Evolutionary conservation across 2,329 filamentous ascomycete genomes (phyloP).

Genomic region (Fonsecaea multimorphosa): DNA sequence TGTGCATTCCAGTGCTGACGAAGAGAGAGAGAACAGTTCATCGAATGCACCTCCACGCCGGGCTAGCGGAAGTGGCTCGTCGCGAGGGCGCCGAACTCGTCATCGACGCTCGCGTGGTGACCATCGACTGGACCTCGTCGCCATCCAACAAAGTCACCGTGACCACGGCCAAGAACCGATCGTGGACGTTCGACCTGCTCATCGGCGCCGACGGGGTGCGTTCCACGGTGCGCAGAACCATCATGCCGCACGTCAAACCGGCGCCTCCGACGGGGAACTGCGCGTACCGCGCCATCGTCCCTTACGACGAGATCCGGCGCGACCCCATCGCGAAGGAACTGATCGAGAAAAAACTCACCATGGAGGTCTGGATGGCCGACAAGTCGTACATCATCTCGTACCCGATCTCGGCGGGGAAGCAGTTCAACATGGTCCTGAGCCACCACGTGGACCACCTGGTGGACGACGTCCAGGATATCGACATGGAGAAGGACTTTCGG

Average conservation of each 20-base stretch:
- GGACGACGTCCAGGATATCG: slow-evolving; percentile 47
- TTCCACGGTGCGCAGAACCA: slow-evolving; percentile 46
- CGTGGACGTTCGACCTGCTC: slow-evolving; percentile 46
- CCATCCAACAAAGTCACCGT: slow-evolving; percentile 22
- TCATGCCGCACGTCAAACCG: slow-evolving; percentile 52
- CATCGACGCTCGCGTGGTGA: slow-evolving; percentile 47
- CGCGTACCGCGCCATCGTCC: slow-evolving; percentile 55
- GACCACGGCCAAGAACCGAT: slow-evolving; percentile 37
- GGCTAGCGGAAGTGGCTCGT: slow-evolving; percentile 49
- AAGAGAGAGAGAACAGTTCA: too few relatives aligned
- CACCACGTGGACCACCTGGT: slow-evolving; percentile 49
- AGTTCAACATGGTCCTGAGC: slow-evolving; percentile 56
- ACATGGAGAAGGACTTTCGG: slow-evolving; percentile 51
- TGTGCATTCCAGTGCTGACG: too few relatives aligned
- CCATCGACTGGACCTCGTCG: slow-evolving; percentile 41
- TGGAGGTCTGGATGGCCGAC: slow-evolving; percentile 55
- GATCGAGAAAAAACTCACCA: slow-evolving; percentile 49
- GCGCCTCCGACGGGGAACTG: slow-evolving; percentile 50
- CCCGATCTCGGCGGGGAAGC: slow-evolving; percentile 52
- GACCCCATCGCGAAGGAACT: slow-evolving; percentile 51
- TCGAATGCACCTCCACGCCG: slow-evolving; percentile 55
- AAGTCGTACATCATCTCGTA: slow-evolving; percentile 55
- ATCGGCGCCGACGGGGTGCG: slow-evolving; percentile 54
- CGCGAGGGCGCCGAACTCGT: slow-evolving; percentile 48
- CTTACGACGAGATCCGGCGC: slow-evolving; percentile 50